phyloP scores from a whole-genome alignment of 805 yeast species.

The Torulaspora gathmanii region DNA sequence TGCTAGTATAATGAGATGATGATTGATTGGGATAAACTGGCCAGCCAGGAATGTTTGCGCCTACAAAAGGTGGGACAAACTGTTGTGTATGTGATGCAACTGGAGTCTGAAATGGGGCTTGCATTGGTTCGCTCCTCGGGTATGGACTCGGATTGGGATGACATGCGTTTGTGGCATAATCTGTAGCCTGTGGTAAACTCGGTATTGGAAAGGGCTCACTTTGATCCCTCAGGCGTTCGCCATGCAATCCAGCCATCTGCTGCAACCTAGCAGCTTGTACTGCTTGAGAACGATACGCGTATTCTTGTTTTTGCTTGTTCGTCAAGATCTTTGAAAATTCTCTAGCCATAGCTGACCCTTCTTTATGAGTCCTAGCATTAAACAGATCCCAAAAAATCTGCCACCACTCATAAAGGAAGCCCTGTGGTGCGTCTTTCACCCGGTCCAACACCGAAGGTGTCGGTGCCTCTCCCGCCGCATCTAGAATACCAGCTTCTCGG shows the following conservation, averaged over 20 bases:
- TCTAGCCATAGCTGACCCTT: slow-evolving; percentile 57
- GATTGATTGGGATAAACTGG: slow-evolving; percentile 10
- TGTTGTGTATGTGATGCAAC: background rate
- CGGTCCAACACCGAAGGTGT: slow-evolving; percentile 17
- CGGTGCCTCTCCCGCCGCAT: background rate
- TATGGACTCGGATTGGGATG: background rate
- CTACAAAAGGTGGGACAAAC: background rate
- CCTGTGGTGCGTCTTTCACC: slow-evolving; percentile 71
- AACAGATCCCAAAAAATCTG: slow-evolving; percentile 91
- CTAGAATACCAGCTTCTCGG: slow-evolving; percentile 63
- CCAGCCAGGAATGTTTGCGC: slow-evolving; percentile 10
- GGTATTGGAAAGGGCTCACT: background rate
- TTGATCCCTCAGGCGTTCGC: slow-evolving; percentile 30
- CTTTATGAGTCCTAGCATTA: slow-evolving; percentile 69
- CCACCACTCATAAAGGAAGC: slow-evolving; percentile 94
- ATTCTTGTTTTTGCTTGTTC: slow-evolving; percentile 56
- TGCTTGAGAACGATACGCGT: slow-evolving; percentile 43
- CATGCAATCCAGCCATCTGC: slow-evolving; percentile 39
- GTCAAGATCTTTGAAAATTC: slow-evolving; percentile 65
- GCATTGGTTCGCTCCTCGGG: background rate
- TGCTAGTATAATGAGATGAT: background rate
- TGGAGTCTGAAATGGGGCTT: background rate
- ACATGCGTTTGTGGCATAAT: background rate
- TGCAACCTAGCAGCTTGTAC: slow-evolving; percentile 45
- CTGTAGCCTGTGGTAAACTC: background rate